These are phyloP conservation scores for Fraxinus baroniana DNA, from an alignment of 305 asterid genomes.

Conservation along the genomic window DNA sequence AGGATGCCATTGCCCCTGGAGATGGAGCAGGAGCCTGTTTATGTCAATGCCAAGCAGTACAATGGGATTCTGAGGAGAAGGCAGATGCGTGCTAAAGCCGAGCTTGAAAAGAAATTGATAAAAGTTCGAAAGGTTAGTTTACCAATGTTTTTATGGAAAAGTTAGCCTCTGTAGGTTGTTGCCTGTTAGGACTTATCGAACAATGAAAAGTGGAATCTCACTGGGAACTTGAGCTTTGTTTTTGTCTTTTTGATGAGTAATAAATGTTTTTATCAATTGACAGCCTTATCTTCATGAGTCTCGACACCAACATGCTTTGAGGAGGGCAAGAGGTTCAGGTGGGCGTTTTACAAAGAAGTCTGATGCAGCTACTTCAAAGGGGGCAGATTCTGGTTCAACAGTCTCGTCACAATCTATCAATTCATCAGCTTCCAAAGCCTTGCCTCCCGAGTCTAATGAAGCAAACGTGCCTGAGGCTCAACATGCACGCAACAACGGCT, in stretches of 20 bases:
- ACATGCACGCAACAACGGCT: slow-evolving; percentile 15
- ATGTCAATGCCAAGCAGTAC: slow-evolving; percentile 80
- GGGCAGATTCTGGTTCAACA: slow-evolving; percentile 34
- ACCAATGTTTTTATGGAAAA: background rate
- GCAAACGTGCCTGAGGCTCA: slow-evolving; percentile 22
- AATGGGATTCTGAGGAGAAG: slow-evolving; percentile 70
- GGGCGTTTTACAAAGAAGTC: slow-evolving; percentile 77
- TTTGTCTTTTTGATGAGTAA: background rate
- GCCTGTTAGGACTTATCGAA: background rate
- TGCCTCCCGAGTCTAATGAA: slow-evolving; percentile 32
- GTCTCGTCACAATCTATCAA: slow-evolving; percentile 26
- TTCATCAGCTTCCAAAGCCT: slow-evolving; percentile 38
- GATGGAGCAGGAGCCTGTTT: slow-evolving; percentile 75
- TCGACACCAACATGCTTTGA: slow-evolving; percentile 83
- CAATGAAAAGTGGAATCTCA: background rate
- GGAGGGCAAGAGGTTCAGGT: slow-evolving; percentile 69
- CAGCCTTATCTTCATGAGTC: slow-evolving; percentile 92
- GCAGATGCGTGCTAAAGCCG: slow-evolving; percentile 80
- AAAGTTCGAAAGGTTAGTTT: slow-evolving; percentile 62
- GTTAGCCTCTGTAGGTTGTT: background rate
- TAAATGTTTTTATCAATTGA: slow-evolving; percentile 15
- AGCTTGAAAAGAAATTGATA: slow-evolving; percentile 68
- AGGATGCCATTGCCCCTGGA: slow-evolving; percentile 84
- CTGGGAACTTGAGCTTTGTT: background rate
- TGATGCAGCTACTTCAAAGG: slow-evolving; percentile 32